Conservation (phyloP, 768 basidiomycete species). For the Rhizopogon roseolus region DNA sequence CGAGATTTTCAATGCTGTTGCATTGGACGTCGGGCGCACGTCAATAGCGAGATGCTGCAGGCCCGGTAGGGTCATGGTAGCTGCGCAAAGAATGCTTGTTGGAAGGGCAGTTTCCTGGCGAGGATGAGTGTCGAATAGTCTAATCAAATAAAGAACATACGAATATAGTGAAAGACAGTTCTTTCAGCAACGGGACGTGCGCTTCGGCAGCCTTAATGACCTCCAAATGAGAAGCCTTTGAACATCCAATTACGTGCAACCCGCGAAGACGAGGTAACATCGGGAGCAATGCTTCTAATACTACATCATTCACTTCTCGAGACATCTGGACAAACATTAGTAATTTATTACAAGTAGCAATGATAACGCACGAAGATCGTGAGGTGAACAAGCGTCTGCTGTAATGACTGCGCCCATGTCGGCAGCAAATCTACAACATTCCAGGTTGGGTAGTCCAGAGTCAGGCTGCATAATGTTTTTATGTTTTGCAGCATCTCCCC, state of each 20-base stretch:
- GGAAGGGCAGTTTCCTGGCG: conserved; percentile 11
- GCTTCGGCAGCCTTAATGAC: conserved; percentile 39
- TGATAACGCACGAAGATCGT: conserved; percentile 51
- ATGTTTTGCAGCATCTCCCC: conserved; percentile 37
- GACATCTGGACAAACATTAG: conserved; percentile 39
- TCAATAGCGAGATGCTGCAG: conserved; percentile 54
- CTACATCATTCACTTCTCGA: conserved; percentile 45
- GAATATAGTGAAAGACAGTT: conserved; percentile 55
- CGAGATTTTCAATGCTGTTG: neutral
- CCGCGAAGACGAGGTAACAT: conserved; percentile 50
- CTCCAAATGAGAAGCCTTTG: conserved; percentile 46
- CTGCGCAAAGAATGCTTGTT: conserved; percentile 3
- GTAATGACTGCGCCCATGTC: conserved; percentile 43
- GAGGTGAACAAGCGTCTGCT: conserved; percentile 44
- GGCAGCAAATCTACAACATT: conserved; percentile 56
- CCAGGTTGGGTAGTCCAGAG: conserved; percentile 60
- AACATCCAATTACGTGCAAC: conserved; percentile 59
- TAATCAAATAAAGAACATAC: conserved; percentile 32
- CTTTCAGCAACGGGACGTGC: conserved; percentile 52
- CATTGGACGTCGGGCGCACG: conserved; percentile 29
- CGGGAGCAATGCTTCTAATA: conserved; percentile 43
- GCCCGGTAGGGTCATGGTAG: conserved; percentile 30
- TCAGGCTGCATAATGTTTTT: conserved; percentile 37
- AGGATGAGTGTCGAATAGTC: conserved; percentile 1
- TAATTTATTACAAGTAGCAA: neutral